These are phyloP conservation scores for Quercus alba DNA, from an alignment of 306 rosid species.

Conservation along the genomic window DNA sequence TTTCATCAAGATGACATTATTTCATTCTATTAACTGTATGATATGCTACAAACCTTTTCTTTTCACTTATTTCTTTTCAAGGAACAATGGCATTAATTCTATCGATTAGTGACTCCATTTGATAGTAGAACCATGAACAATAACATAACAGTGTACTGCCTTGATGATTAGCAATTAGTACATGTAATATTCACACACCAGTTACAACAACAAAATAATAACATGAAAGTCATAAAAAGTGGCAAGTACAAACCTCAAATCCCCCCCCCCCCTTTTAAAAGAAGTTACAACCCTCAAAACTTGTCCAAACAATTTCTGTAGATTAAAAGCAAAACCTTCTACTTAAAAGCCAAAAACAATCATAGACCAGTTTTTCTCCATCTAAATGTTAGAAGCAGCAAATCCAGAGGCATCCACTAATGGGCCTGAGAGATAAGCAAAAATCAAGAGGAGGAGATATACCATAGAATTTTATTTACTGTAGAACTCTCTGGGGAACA, in stretches of 20 bases:
- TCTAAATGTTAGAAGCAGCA: background rate
- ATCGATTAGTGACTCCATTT: background rate
- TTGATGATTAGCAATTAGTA: background rate
- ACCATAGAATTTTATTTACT: background rate
- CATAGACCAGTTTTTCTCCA: too few species aligned
- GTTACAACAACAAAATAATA: background rate
- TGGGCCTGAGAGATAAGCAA: background rate
- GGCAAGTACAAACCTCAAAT: too few species aligned
- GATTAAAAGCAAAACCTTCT: background rate
- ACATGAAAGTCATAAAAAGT: too few species aligned
- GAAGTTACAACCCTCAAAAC: background rate
- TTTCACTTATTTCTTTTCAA: background rate
- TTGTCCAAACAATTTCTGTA: background rate
- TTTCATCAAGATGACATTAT: background rate
- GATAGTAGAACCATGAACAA: background rate
- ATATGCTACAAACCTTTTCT: background rate
- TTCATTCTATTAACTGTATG: background rate
- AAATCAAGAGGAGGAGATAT: background rate
- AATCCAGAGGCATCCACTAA: background rate
- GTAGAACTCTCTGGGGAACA: background rate
- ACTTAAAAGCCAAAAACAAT: too few species aligned
- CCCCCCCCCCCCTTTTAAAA: rapidly evolving
- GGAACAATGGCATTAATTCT: background rate
- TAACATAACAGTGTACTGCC: background rate
- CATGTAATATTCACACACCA: background rate